Evolutionary conservation across 2,329 filamentous ascomycete genomes (phyloP).

Genomic region (Fusarium chaquense): DNA sequence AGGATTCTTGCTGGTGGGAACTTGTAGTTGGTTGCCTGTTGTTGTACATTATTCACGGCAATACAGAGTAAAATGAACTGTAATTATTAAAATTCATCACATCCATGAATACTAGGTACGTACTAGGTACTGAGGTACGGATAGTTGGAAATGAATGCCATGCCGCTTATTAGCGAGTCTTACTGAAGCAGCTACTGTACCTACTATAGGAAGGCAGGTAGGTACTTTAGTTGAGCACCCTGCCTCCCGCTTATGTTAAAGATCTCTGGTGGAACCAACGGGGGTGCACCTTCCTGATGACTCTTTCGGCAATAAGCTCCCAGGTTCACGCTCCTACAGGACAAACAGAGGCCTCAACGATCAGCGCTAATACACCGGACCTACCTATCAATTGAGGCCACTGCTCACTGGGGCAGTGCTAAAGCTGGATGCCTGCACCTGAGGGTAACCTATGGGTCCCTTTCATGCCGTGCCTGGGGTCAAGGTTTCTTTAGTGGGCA

Average conservation of each 20-base stretch:
- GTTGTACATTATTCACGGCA: background rate
- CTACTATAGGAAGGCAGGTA: no score
- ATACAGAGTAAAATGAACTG: background rate
- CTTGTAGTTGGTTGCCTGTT: slow-evolving; percentile 14
- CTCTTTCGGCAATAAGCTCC: background rate
- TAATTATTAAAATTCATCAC: background rate
- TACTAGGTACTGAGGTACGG: background rate
- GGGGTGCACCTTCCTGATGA: background rate
- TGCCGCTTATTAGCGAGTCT: no score
- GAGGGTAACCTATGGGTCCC: slow-evolving; percentile 1
- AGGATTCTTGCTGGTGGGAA: slow-evolving; percentile 49
- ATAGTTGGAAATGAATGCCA: background rate
- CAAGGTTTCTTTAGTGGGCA: slow-evolving; percentile 18
- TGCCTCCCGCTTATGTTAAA: background rate
- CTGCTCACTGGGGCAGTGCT: slow-evolving; percentile 2
- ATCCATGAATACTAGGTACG: background rate
- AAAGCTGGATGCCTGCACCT: slow-evolving; percentile 1
- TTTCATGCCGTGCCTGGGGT: slow-evolving; percentile 21
- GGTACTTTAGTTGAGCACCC: background rate
- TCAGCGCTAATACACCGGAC: background rate
- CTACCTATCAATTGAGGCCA: background rate
- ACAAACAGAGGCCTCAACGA: background rate
- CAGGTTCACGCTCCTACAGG: background rate
- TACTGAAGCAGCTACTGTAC: background rate
- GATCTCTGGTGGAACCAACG: background rate